phyloP scores from a whole-genome alignment of 169 alveolate genomes.

The Plasmodium gallinaceum region DNA sequence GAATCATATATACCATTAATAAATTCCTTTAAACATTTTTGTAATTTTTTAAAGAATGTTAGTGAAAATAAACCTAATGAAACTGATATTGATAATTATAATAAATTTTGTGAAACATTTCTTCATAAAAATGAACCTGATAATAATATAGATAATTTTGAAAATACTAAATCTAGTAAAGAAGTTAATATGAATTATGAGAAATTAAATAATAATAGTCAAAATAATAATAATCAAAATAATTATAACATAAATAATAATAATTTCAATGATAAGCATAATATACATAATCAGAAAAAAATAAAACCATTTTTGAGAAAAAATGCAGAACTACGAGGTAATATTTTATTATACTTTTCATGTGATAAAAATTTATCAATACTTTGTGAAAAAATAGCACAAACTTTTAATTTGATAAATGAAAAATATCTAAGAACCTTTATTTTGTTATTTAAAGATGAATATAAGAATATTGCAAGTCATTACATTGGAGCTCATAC shows the following conservation, averaged over 20 bases:
- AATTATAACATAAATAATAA: background rate
- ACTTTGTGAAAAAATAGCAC: slow-evolving; percentile 73
- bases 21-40: slow-evolving; percentile 46
- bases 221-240: background rate
- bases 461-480: slow-evolving; percentile 52
- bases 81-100: slow-evolving; percentile 26
- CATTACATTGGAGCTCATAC: slow-evolving; percentile 53
- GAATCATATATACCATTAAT: slow-evolving; percentile 42
- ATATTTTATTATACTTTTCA: slow-evolving; percentile 48
- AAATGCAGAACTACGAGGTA: slow-evolving; percentile 51
- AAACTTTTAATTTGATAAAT: slow-evolving; percentile 49
- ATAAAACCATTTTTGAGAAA: slow-evolving; percentile 32
- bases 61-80: slow-evolving; percentile 39
- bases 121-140: background rate
- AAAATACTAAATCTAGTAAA: background rate
- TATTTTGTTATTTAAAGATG: slow-evolving; percentile 44
- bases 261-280: background rate
- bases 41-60: slow-evolving; percentile 53
- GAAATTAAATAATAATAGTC: background rate
- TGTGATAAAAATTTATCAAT: slow-evolving; percentile 57
- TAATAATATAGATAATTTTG: background rate
- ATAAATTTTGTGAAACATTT: slow-evolving; percentile 16
- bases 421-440: slow-evolving; percentile 50
- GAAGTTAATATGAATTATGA: background rate
- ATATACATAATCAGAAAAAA: background rate